Conservation (phyloP, 495 filamentous ascomycete species). For the Xylaria castorea region DNA sequence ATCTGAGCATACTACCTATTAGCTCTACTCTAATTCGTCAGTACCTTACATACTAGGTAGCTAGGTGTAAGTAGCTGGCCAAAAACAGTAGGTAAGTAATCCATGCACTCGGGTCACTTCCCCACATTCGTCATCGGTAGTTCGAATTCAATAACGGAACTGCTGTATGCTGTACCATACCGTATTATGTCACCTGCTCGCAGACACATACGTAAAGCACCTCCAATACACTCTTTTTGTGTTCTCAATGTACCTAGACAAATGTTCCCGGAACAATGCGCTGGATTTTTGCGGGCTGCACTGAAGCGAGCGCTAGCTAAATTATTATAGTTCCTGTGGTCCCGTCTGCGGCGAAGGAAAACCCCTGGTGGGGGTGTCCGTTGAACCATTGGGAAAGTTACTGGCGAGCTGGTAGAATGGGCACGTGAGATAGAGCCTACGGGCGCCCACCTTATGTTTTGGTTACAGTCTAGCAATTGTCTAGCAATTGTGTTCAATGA, state of each 20-base stretch:
- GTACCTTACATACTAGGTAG: not conserved
- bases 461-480: not conserved
- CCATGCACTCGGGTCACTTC: slow-evolving; percentile 10
- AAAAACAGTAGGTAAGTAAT: slow-evolving; percentile 1
- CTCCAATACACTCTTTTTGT: not conserved
- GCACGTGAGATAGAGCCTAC: not conserved
- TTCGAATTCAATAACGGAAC: not conserved
- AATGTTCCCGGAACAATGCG: not conserved
- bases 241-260: not conserved
- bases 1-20: too few species aligned
- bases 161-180: not conserved
- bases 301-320: not conserved
- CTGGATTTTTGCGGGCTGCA: not conserved
- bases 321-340: not conserved
- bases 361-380: not conserved
- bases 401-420: not conserved
- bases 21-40: not conserved
- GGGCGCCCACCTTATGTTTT: not conserved
- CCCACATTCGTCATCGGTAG: slow-evolving; percentile 16
- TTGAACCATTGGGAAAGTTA: not conserved
- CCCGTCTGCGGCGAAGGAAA: not conserved
- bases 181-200: not conserved
- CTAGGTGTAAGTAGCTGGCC: not conserved
- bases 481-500: not conserved
- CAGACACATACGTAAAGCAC: not conserved